Evolutionary conservation across 306 rosid species (phyloP), one percentile per base, ranked within the genome.

Genomic region (Corylus americana): DNA sequence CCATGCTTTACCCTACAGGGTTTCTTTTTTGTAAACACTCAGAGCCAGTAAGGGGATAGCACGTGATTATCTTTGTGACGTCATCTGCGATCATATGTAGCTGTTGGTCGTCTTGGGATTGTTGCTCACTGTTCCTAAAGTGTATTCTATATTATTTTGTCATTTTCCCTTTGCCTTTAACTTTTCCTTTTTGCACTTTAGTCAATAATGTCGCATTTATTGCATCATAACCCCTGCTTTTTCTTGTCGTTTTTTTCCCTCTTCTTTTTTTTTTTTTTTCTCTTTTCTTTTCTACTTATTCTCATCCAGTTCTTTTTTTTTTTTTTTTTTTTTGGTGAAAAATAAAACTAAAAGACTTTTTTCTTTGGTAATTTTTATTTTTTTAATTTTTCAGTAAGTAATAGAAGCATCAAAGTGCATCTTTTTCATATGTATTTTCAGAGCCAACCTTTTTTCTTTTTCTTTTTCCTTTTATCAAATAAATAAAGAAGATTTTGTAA

Each of bases 1-100:
- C 81, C 94, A 44, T 37, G 88, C 94, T 93, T 95, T 92, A 83
- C 89, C 97, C 89, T 74, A 86, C 98, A 95, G 67, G 45, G 75
- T 63, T 73, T 73, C 71, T 77, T 75, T 75, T 70, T 77, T 80
- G 53, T n/a, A 80, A 78, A 87, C 84, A 74, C 82, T 81, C 84
- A 74, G 74, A 4, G 1, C 66, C 47, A 5, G 53, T n/a, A 44
- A 59, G 5, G 76, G 22, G 55, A 64, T 55, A 80, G 85, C 93
- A 92, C 89, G 88, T 90, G 86, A 82, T 73, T 73, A 45, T 57
- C 78, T 73, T 70, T 69, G 64, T 83, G 84, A 88, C 83, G 89
- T 90, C 97, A 90, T 71, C 64, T 55, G 22, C n/a, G 53, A 55
- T 75, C 84, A 76, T 68, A 54, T 63, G 71, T 67, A 4, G 9